phyloP scores from a whole-genome alignment of 2,329 filamentous ascomycete species.

The Aspergillus costaricaensis region DNA sequence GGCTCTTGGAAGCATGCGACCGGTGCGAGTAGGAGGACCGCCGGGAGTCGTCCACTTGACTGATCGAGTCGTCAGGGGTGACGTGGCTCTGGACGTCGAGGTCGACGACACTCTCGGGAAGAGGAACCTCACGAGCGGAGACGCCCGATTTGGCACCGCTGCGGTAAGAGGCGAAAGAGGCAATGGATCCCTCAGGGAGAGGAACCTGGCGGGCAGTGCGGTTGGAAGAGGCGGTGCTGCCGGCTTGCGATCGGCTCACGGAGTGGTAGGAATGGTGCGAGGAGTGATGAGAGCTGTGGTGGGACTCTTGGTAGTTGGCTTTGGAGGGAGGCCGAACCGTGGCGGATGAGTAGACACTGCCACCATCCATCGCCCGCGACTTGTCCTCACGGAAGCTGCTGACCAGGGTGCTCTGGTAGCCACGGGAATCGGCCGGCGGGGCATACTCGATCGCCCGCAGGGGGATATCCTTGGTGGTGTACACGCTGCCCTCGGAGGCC shows the following conservation, averaged over 20 bases:
- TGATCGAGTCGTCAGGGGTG: constrained; percentile 77
- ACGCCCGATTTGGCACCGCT: constrained; percentile 24
- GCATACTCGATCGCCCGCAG: constrained; percentile 45
- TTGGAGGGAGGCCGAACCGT: constrained; percentile 38
- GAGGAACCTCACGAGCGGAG: constrained; percentile 31
- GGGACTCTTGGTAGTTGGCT: constrained; percentile 28
- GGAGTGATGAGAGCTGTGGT: constrained; percentile 23
- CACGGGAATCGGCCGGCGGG: constrained; percentile 30
- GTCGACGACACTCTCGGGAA: constrained; percentile 36
- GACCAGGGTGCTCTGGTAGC: constrained; percentile 44
- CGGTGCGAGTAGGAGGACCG: constrained; percentile 31
- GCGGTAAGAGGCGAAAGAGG: constrained; percentile 29
- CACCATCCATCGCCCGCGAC: constrained; percentile 30
- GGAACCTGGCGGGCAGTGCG: constrained; percentile 41
- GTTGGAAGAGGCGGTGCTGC: constrained; percentile 33
- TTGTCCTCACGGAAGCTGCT: constrained; percentile 42
- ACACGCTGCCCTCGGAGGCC: constrained; percentile 41
- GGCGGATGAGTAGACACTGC: constrained; percentile 39
- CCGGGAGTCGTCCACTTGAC: constrained; percentile 57
- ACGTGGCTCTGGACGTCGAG: constrained; percentile 58
- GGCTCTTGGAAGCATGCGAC: constrained; percentile 30
- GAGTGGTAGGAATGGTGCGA: constrained; percentile 27
- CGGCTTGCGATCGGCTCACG: constrained; percentile 23
- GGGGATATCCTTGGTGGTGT: constrained; percentile 36
- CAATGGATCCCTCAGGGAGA: constrained; percentile 35